Conservation (phyloP, 441 rosid genomes). For the Hura crepitans region DNA sequence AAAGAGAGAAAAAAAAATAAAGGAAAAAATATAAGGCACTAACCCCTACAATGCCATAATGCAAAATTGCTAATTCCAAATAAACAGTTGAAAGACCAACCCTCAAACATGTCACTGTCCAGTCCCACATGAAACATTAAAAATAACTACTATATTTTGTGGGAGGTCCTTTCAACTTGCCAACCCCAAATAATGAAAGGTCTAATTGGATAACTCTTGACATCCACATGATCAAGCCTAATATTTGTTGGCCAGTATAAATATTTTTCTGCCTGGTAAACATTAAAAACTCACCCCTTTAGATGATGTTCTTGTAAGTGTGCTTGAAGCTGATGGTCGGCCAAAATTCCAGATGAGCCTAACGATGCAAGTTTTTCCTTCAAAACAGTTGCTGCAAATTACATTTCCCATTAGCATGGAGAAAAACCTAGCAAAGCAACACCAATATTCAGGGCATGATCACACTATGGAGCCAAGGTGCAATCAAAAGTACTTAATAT, state of each 20-base stretch:
- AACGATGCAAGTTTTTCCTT: conserved; percentile 90
- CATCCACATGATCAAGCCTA: conserved; percentile 7
- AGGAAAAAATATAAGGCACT: not conserved
- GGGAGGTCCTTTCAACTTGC: not conserved
- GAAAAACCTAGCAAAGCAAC: conserved; percentile 5
- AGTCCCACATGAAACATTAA: not conserved
- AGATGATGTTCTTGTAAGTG: conserved; percentile 81
- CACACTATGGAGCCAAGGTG: conserved; percentile 6
- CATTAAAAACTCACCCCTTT: conserved; percentile 41
- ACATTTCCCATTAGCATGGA: conserved; percentile 38
- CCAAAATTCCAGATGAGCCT: conserved; percentile 96
- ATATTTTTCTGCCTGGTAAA: not conserved
- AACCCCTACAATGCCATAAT: not conserved
- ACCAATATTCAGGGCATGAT: conserved; percentile 16
- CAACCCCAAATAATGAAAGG: conserved; percentile 3
- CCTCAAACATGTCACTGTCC: not conserved
- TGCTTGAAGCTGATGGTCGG: conserved; percentile 99
- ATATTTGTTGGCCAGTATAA: conserved; percentile 1
- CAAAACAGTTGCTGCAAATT: conserved; percentile 81
- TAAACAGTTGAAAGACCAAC: not conserved
- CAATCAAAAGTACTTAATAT: not conserved
- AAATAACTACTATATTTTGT: not conserved
- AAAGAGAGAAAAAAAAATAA: not conserved
- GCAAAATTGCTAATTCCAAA: not conserved
- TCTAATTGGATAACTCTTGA: not conserved